phyloP scores from a whole-genome alignment of 352 stramenopile genomes.

The Pythium plurisporium region DNA sequence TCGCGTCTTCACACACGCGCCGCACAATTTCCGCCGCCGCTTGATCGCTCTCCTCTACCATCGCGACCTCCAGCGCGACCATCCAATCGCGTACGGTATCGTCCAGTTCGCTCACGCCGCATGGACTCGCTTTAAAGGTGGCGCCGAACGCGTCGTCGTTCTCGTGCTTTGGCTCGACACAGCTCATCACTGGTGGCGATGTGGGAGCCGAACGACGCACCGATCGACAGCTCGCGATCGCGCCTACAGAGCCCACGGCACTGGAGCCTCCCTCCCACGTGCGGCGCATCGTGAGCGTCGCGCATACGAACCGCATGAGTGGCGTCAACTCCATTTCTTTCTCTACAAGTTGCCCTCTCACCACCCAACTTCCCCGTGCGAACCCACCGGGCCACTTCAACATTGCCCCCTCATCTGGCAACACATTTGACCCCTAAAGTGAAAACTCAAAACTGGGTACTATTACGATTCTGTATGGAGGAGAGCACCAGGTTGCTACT shows the following conservation, averaged over 20 bases:
- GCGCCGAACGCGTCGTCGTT: neutral
- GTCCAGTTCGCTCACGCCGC: neutral
- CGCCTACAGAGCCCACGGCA: neutral
- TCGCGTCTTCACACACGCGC: slow-evolving; percentile 3
- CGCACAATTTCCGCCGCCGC: neutral
- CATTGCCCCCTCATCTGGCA: neutral
- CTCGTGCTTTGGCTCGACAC: neutral
- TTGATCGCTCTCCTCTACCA: slow-evolving; percentile 8
- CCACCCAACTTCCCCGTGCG: neutral
- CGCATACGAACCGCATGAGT: slow-evolving; percentile 28
- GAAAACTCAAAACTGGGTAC: neutral
- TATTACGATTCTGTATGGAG: neutral
- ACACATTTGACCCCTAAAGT: neutral
- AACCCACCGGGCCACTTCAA: slow-evolving; percentile 34
- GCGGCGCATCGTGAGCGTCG: slow-evolving; percentile 29
- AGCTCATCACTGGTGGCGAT: neutral
- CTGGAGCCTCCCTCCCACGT: slow-evolving; percentile 4
- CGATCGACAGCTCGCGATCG: neutral
- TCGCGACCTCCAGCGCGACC: neutral
- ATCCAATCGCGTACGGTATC: neutral
- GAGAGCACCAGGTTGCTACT: neutral
- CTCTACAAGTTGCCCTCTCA: neutral
- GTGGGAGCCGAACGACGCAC: neutral
- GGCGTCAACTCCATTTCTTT: slow-evolving; percentile 11
- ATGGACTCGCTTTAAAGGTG: neutral